Evolutionary conservation across 257 asterid species (phyloP).

Genomic region (Nicotiana knightiana): DNA sequence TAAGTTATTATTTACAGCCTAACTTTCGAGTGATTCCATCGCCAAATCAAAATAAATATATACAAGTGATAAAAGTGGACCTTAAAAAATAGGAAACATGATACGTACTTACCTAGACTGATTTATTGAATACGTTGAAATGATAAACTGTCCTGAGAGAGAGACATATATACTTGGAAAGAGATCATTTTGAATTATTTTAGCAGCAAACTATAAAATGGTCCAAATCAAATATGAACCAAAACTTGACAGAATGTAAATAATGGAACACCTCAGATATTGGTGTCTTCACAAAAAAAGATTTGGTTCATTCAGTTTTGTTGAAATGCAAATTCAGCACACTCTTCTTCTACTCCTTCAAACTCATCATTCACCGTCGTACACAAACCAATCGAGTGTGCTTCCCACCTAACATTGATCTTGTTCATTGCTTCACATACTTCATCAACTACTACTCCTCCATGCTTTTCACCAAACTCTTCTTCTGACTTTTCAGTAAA

Average conservation of each 20-base stretch:
- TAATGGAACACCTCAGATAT: not conserved
- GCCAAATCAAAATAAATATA: too few species aligned
- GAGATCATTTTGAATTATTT: not conserved
- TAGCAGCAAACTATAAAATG: not conserved
- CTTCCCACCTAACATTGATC: constrained; percentile 50
- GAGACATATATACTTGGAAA: not conserved
- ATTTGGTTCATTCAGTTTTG: too few species aligned
- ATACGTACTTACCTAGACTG: too few species aligned
- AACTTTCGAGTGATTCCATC: too few species aligned
- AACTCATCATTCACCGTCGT: constrained; percentile 67
- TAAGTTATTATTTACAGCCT: too few species aligned
- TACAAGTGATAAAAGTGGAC: too few species aligned
- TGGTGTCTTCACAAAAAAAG: not conserved
- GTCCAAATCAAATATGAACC: not conserved
- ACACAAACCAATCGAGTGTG: constrained; percentile 45
- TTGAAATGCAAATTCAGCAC: not conserved
- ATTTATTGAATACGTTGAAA: too few species aligned
- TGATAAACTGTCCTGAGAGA: not conserved
- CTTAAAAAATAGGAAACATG: too few species aligned
- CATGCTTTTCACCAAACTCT: not conserved
- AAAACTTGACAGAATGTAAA: not conserved
- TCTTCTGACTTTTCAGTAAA: constrained; percentile 55
- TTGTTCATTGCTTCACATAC: constrained; percentile 69
- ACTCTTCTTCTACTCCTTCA: constrained; percentile 40
- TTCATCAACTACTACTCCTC: constrained; percentile 30